Evolutionary conservation across 176 grass and related monocot genomes (phyloP).

Genomic region (Triticum urartu): DNA sequence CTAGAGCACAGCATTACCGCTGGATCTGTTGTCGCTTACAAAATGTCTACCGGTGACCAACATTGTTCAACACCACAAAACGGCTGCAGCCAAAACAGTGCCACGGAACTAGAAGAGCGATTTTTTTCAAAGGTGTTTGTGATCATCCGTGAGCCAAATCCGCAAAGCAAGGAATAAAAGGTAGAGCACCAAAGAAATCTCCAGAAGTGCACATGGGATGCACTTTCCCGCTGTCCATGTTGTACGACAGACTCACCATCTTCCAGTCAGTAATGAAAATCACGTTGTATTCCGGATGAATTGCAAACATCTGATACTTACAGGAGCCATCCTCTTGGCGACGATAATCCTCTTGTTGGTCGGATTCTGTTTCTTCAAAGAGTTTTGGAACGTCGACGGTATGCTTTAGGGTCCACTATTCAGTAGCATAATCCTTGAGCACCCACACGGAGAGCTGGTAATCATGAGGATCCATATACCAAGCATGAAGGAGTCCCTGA

Average conservation of each 20-base stretch:
- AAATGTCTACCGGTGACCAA: no score
- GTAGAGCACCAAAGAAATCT: neutral
- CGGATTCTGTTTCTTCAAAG: no score
- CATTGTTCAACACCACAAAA: no score
- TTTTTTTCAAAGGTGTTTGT: neutral
- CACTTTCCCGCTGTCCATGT: neutral
- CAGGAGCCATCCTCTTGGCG: no score
- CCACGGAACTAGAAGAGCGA: no score
- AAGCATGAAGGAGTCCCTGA: neutral
- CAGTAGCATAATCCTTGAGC: neutral
- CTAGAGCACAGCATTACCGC: no score
- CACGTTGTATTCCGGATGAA: neutral
- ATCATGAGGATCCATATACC: neutral
- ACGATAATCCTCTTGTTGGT: no score
- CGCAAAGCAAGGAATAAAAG: neutral
- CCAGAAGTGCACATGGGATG: no score
- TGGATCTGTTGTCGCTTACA: no score
- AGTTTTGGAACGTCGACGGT: no score
- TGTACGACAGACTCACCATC: neutral
- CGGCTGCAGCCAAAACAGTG: neutral
- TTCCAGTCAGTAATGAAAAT: neutral
- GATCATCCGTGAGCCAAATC: neutral
- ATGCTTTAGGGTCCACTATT: neutral
- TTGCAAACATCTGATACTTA: neutral
- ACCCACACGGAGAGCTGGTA: neutral